Conservation (phyloP, 75 land plant genomes). For the Pseudotsuga menziesii region DNA sequence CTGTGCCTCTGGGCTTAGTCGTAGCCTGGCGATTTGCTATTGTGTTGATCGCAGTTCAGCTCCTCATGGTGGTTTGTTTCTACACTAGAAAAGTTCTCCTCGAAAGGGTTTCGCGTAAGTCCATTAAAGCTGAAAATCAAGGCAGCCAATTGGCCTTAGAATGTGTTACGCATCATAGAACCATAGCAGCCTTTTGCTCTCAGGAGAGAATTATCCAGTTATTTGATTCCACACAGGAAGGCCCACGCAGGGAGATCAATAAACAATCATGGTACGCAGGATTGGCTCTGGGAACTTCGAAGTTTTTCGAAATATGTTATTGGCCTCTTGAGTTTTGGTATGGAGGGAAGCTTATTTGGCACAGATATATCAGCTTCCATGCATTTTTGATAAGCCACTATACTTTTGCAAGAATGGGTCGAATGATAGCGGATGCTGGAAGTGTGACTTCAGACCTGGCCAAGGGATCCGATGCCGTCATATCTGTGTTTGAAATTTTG, state of each 20-base stretch:
- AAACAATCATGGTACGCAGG: conserved; percentile 61
- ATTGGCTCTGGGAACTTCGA: conserved; percentile 49
- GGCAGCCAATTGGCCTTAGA: neutral
- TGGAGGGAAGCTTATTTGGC: conserved; percentile 46
- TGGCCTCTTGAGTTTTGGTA: conserved; percentile 63
- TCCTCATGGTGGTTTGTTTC: too few species aligned
- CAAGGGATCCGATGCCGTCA: conserved; percentile 45
- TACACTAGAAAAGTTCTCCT: too few species aligned
- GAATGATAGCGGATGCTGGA: conserved; percentile 70
- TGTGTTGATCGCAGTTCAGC: too few species aligned
- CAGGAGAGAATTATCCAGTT: conserved; percentile 37
- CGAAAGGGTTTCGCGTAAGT: too few species aligned
- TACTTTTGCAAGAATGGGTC: conserved; percentile 47
- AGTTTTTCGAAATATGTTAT: conserved; percentile 20
- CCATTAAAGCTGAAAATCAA: too few species aligned
- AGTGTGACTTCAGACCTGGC: conserved; percentile 70
- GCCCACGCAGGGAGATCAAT: conserved; percentile 29
- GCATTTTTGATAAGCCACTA: conserved; percentile 49
- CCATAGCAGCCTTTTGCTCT: conserved; percentile 24
- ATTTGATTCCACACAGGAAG: conserved; percentile 44
- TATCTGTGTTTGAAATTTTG: conserved; percentile 37
- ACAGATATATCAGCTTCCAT: conserved; percentile 18
- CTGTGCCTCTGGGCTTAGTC: too few species aligned
- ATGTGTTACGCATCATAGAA: conserved; percentile 24
- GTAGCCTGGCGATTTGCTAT: too few species aligned